Percentiles rank a stretch among this genome's conserved stretches.
phyloP scores from a whole-genome alignment of 1,139 yeast species.

The Pichia inconspicua region DNA sequence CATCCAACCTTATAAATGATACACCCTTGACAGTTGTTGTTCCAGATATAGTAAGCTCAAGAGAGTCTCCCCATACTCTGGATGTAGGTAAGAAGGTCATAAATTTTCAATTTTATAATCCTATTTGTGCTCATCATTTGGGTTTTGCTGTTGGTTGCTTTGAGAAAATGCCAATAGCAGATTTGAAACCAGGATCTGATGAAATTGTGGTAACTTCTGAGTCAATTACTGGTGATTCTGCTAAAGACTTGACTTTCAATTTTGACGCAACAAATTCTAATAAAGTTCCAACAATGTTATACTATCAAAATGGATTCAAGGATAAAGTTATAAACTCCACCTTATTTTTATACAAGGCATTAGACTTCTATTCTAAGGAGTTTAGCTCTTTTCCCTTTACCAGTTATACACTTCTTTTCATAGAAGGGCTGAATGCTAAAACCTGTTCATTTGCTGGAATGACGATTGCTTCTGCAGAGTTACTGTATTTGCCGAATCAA shows the following conservation, averaged over 20 bases:
- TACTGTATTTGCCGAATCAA: conserved; percentile 67
- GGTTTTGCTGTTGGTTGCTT: conserved; percentile 96
- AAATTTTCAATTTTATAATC: conserved; percentile 73
- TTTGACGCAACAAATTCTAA: conserved; percentile 27
- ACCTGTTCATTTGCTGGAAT: conserved; percentile 72
- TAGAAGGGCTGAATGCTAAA: conserved; percentile 46
- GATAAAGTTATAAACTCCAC: conserved; percentile 68
- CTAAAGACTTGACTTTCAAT: conserved; percentile 5
- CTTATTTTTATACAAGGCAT: conserved; percentile 63
- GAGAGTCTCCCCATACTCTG: conserved; percentile 45
- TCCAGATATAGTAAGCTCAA: conserved; percentile 56
- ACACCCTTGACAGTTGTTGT: conserved; percentile 65
- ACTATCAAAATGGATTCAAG: conserved; percentile 48
- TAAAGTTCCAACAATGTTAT: conserved; percentile 48
- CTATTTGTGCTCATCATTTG: conserved; percentile 90
- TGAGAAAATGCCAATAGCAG: conserved; percentile 46
- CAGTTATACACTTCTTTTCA: conserved; percentile 69
- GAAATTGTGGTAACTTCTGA: conserved; percentile 15
- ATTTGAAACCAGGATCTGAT: conserved; percentile 31
- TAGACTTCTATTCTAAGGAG: conserved; percentile 78
- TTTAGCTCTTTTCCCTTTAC: conserved; percentile 92
- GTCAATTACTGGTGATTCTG: conserved; percentile 25
- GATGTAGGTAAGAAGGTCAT: conserved; percentile 71
- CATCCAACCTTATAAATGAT: conserved; percentile 28
- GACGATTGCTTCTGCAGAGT: conserved; percentile 52